Base-by-base conservation (phyloP, 78 protist genomes). In the Tieghemostelium lacteum region DNA sequence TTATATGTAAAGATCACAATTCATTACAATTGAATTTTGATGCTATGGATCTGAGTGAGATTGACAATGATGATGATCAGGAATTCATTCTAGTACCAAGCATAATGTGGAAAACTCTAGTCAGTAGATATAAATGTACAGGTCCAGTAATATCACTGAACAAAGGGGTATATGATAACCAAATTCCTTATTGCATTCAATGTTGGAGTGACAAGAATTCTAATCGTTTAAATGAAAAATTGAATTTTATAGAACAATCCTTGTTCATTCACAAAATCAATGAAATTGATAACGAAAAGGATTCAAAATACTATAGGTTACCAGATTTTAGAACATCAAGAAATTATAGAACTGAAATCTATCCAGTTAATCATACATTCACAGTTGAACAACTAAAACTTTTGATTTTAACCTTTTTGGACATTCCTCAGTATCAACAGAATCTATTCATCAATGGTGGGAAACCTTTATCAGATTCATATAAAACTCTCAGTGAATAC, bases 371-470 rank as follows among this genome's bases (percentile, higher is more conserved):
- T 60, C 5, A n/a, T 60, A 49, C 40, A 2, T 58, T 31, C 22
- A 69, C 76, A 22, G 39, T 83, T 7, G 78, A 58, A 31, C 42
- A 71, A 60, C 37, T 83, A 14, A 69, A 83, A n/a, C 22, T 83
- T 3, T 37, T 73, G 33, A 83, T 83, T 31, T 69, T 63, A 36
- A 33, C 91, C 31, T 29, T 42, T 29, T 19, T 73, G 3, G 50
- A 29, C 2, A 36, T 29, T 1, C 42, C 6, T 14, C 63, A 76
- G 12, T 60, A 70, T 34, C 69, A 24, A 31, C 78, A 67, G 69
- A 76, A 69, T 40, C 36, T 29, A 54, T 52, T 83, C 20, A 69
- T 52, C 42, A 70, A 50, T 0, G 20, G 39, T 12, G 36, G 33
- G 34, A 20, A 52, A 50, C 5, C 24, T 6, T 1, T 26, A 3